Evolutionary conservation across 371 early-diverging fungal species (phyloP), one percentile per base, ranked within the genome.

Genomic region (Sporodiniella umbellata): DNA sequence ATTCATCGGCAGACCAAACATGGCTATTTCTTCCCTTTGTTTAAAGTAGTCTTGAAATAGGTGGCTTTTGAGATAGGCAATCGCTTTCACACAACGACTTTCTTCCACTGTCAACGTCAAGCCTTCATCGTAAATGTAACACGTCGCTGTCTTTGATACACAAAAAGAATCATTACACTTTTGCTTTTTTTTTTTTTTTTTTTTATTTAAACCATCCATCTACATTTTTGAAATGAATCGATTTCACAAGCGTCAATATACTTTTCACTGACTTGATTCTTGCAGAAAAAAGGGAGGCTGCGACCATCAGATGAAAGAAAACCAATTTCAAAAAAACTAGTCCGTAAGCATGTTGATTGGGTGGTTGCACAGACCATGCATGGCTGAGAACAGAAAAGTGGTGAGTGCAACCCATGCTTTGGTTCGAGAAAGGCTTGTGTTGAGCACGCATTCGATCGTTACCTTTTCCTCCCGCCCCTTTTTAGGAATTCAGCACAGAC

Each of bases 81-180:
- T 51, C 12, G 64, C 70, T 46, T 68, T 68, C 11, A 68, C 57
- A 21, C 54, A 40, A 7, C 57, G 64, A 4, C 51, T 25, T 15
- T 66, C 59, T 51, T 64, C 62, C 2, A 62, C 62, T 2, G 70
- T 59, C 17, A 76, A 52, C 2, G 62, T 62, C 4, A 76, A 24
- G 0, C 73, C 77, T 55, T 70, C 71, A 42, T 63, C 62, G 33
- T 57, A 54, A 42, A 72, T 62, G 39, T 53, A 53, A 18, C 60
- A 60, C 18, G 30, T 19, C 5, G 30, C 46, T 2, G 22, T 42
- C 42, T 42, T 22, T 30, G n/a, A n/a, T n/a, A n/a, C n/a, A n/a
- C n/a, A n/a, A n/a, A n/a, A n/a, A n/a, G n/a, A n/a, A 23, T 2
- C 12, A 8, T 1, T 31, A 31, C 12, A 10, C 7, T 8, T 31